phyloP scores from a whole-genome alignment of 2,329 filamentous ascomycete species.

The Beauveria bassiana region DNA sequence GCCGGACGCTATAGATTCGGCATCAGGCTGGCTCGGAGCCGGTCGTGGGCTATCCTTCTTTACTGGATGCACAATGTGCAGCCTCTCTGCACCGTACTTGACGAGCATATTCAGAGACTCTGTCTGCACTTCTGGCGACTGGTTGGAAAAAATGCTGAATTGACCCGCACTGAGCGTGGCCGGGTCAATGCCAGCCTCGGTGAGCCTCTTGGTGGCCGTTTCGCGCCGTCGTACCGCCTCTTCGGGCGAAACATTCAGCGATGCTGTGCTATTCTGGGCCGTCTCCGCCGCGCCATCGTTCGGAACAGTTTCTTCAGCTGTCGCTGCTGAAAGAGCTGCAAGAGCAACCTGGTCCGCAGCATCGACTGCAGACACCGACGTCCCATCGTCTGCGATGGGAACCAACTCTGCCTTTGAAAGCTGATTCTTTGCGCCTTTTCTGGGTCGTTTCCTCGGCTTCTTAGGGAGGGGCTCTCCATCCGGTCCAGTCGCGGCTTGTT shows the following conservation, averaged over 20 bases:
- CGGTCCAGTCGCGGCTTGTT: background rate
- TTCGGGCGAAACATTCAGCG: slow-evolving; percentile 31
- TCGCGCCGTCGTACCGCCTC: slow-evolving; percentile 44
- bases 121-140: slow-evolving; percentile 46
- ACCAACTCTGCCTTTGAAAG: slow-evolving; percentile 8
- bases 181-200: slow-evolving; percentile 41
- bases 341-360: slow-evolving; percentile 8
- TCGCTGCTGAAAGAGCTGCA: slow-evolving; percentile 4
- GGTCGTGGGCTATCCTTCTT: slow-evolving; percentile 22
- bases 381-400: background rate
- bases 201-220: slow-evolving; percentile 40
- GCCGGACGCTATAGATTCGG: background rate
- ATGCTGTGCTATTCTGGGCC: background rate
- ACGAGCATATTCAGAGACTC: slow-evolving; percentile 49
- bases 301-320: background rate
- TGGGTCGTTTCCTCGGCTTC: background rate
- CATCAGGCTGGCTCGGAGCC: background rate
- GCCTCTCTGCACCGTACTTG: slow-evolving; percentile 48
- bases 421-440: slow-evolving; percentile 3
- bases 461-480: background rate
- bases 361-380: background rate
- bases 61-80: slow-evolving; percentile 49
- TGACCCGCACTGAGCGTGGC: slow-evolving; percentile 45
- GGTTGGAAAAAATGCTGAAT: slow-evolving; percentile 53
- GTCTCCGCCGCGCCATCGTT: background rate